Percentiles rank a stretch among this genome's conserved stretches.
These are phyloP conservation scores for Alternaria postmessia DNA, from an alignment of 2,329 filamentous ascomycete species.

Conservation along the genomic window DNA sequence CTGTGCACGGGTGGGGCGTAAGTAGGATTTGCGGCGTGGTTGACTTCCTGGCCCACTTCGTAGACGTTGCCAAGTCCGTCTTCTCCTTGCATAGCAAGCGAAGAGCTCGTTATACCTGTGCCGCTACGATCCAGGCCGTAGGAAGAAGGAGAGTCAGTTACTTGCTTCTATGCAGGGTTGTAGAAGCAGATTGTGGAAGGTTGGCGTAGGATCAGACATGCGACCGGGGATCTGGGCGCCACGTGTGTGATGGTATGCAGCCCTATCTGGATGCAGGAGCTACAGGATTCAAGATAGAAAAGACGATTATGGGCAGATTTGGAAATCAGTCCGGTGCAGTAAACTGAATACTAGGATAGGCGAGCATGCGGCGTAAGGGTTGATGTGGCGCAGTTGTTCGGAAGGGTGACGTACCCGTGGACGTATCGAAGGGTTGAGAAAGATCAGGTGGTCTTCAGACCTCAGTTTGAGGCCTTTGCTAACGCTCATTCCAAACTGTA, in stretches of 20 bases:
- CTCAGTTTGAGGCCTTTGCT: not conserved
- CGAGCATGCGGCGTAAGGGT: not conserved
- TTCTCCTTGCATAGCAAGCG: conserved; percentile 3
- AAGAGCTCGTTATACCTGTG: not conserved
- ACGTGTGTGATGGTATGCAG: conserved; percentile 6
- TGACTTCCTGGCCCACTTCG: not conserved
- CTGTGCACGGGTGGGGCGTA: not conserved
- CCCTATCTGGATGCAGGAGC: conserved; percentile 6
- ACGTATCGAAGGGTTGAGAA: not conserved
- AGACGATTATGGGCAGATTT: not conserved
- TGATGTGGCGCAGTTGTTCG: not conserved
- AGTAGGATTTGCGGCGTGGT: not conserved
- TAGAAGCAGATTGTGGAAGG: not conserved
- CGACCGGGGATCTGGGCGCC: conserved; percentile 1
- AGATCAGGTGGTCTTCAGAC: not conserved
- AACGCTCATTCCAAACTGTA: not conserved
- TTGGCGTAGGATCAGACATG: not conserved
- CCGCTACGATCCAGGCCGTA: not conserved
- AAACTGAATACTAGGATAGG: not conserved
- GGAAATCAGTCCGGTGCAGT: not conserved
- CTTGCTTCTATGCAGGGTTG: not conserved
- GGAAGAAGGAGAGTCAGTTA: not conserved
- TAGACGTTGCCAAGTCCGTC: not conserved
- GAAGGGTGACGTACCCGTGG: not conserved
- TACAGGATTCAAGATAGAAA: not conserved